A percentile compares a stretch with the other conserved stretches of the same genome.
These are phyloP conservation scores for Colletotrichum sp. DNA, from an alignment of 2,329 filamentous ascomycete genomes.

Conservation along the genomic window DNA sequence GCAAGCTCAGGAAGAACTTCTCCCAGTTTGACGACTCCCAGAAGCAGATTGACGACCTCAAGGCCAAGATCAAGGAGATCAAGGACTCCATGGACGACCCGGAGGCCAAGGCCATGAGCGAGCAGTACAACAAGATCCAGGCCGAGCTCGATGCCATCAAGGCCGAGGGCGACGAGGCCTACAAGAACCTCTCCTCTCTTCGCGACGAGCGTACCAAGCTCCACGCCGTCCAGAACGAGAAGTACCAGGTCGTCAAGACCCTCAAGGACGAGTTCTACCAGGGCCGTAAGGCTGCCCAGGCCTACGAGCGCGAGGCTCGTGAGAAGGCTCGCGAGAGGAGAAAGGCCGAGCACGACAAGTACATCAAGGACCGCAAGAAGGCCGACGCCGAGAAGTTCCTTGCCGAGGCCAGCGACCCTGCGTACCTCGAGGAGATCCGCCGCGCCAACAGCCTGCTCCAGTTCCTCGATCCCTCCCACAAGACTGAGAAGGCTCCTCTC, in stretches of 20 bases:
- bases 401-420: conserved; percentile 81
- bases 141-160: conserved; percentile 89
- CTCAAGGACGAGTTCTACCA: conserved; percentile 90
- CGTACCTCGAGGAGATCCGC: conserved; percentile 92
- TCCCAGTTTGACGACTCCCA: conserved; percentile 82
- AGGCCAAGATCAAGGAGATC: conserved; percentile 85
- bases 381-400: conserved; percentile 78
- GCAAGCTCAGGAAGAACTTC: conserved; percentile 92
- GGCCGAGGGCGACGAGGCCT: conserved; percentile 88
- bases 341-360: conserved; percentile 79
- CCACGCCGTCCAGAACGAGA: conserved; percentile 85
- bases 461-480: conserved; percentile 81
- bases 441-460: conserved; percentile 85
- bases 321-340: conserved; percentile 78
- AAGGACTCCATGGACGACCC: conserved; percentile 91
- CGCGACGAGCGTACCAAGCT: conserved; percentile 86
- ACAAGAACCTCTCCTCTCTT: conserved; percentile 84
- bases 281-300: conserved; percentile 79
- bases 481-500: conserved; percentile 69
- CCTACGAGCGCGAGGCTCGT: conserved; percentile 84
- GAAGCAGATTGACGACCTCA: conserved; percentile 87
- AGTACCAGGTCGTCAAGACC: conserved; percentile 80
- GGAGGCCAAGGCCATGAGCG: conserved; percentile 85
- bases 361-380: conserved; percentile 75
- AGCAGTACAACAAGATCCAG: conserved; percentile 85